Evolutionary conservation across 1,284 basidiomycete genomes (phyloP).

Genomic region (Ceratobasidium sp.): DNA sequence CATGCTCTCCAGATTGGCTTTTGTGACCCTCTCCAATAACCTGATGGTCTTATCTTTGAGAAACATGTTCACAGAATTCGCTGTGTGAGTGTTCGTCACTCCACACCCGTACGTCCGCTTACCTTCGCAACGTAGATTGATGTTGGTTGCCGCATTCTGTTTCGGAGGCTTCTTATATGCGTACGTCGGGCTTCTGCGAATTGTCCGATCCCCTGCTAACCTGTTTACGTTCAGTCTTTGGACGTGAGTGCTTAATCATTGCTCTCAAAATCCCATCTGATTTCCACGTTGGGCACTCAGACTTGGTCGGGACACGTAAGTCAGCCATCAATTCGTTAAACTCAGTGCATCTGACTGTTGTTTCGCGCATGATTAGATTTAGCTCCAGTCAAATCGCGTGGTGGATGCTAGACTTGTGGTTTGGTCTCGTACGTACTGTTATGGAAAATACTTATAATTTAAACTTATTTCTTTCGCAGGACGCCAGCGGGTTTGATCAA

Average conservation of each 20-base stretch:
- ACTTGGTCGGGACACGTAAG: slow-evolving; percentile 36
- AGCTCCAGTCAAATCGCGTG: slow-evolving; percentile 73
- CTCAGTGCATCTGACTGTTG: background rate
- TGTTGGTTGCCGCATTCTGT: slow-evolving; percentile 90
- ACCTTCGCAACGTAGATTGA: slow-evolving; percentile 57
- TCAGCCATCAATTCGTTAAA: background rate
- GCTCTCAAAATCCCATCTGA: background rate
- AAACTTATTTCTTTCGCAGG: slow-evolving; percentile 59
- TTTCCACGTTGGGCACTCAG: background rate
- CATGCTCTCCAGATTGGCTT: slow-evolving; percentile 69
- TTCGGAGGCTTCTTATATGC: slow-evolving; percentile 92
- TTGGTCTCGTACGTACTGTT: slow-evolving; percentile 46
- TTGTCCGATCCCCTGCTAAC: slow-evolving; percentile 4
- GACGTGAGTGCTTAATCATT: slow-evolving; percentile 8
- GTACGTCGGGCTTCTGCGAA: slow-evolving; percentile 58
- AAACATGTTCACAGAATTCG: slow-evolving; percentile 83
- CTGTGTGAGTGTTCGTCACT: slow-evolving; percentile 51
- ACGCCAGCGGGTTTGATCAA: slow-evolving; percentile 83
- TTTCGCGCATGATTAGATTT: slow-evolving; percentile 18
- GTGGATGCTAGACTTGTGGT: slow-evolving; percentile 89
- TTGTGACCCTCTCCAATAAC: slow-evolving; percentile 88
- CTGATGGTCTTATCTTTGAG: slow-evolving; percentile 72
- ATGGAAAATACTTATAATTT: background rate
- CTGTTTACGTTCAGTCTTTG: slow-evolving; percentile 3
- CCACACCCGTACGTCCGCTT: background rate